These are phyloP conservation scores for Chrysoporthe austroafricana DNA, from an alignment of 2,329 filamentous ascomycete genomes.

Conservation along the genomic window DNA sequence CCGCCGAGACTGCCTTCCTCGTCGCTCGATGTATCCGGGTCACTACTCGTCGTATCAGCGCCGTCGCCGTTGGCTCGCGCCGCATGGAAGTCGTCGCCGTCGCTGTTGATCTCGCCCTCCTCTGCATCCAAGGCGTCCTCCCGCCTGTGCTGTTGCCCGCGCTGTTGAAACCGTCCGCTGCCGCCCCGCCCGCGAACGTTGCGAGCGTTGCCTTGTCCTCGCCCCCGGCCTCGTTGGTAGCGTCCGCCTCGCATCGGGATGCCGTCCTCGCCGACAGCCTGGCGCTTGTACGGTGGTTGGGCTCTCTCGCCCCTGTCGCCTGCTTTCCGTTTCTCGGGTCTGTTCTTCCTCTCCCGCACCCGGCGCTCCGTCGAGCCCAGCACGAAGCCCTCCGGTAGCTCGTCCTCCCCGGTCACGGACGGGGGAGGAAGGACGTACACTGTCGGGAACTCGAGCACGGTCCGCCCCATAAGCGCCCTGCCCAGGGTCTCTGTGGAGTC, in stretches of 20 bases:
- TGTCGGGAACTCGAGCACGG: constrained; percentile 73
- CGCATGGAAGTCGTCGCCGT: constrained; percentile 26
- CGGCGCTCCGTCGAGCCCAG: constrained; percentile 33
- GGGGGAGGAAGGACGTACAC: constrained; percentile 59
- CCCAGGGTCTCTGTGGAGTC: constrained; percentile 50
- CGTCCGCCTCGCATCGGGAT: constrained; percentile 11
- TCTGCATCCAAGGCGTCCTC: constrained; percentile 21
- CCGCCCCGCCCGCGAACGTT: constrained; percentile 20
- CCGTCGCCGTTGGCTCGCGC: not conserved
- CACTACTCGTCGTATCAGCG: constrained; percentile 26
- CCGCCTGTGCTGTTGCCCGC: not conserved
- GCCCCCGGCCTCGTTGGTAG: constrained; percentile 10
- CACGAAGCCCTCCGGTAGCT: constrained; percentile 33
- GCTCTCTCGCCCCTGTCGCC: constrained; percentile 7
- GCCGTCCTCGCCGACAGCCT: constrained; percentile 11
- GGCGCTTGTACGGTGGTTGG: constrained; percentile 19
- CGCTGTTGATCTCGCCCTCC: constrained; percentile 34
- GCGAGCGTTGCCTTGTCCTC: constrained; percentile 19
- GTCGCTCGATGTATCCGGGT: constrained; percentile 27
- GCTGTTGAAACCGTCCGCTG: constrained; percentile 7
- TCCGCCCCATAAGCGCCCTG: constrained; percentile 56
- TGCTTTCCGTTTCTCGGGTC: constrained; percentile 18
- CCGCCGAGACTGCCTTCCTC: constrained; percentile 6
- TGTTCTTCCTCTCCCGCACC: not conserved
- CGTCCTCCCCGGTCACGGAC: not conserved